A percentile compares a stretch with the other conserved stretches of the same genome.
phyloP scores from a whole-genome alignment of 106 monocot species.

The Acanthochlamys bracteata region DNA sequence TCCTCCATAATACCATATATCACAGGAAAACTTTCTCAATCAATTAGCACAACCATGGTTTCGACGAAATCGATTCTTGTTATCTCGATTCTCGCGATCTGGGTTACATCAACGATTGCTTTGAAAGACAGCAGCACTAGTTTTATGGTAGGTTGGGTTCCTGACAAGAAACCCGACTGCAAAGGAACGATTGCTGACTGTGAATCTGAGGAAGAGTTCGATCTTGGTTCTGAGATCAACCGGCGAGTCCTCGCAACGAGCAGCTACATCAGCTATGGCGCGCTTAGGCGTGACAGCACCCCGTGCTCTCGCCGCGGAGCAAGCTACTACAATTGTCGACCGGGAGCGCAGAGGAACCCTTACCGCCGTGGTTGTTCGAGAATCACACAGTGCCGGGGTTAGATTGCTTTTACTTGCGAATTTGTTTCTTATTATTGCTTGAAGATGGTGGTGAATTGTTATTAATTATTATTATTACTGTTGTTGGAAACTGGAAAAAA shows the following conservation, averaged over 20 bases:
- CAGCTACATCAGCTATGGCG: constrained; percentile 57
- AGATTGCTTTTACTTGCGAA: neutral
- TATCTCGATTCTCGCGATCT: neutral
- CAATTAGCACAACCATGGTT: too few species aligned
- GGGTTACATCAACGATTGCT: neutral
- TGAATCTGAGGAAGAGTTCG: constrained; percentile 26
- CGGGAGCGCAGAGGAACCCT: constrained; percentile 56
- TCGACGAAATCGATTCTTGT: neutral
- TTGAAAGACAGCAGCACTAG: neutral
- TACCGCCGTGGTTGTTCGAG: constrained; percentile 56
- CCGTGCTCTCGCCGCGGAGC: constrained; percentile 59
- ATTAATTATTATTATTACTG: too few species aligned
- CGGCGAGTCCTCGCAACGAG: constrained; percentile 29
- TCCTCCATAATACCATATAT: too few species aligned
- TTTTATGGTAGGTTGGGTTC: constrained; percentile 8
- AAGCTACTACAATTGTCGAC: constrained; percentile 76
- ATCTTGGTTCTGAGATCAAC: constrained; percentile 26
- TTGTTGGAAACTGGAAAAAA: too few species aligned
- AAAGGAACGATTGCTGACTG: constrained; percentile 18
- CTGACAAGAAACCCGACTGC: constrained; percentile 3
- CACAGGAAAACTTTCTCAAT: too few species aligned
- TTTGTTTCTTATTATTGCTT: neutral
- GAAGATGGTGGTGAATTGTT: too few species aligned
- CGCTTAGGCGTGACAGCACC: constrained; percentile 30
- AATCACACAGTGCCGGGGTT: constrained; percentile 51